phyloP scores from a whole-genome alignment of 139 green algal species.

The Chlorella sp. region DNA sequence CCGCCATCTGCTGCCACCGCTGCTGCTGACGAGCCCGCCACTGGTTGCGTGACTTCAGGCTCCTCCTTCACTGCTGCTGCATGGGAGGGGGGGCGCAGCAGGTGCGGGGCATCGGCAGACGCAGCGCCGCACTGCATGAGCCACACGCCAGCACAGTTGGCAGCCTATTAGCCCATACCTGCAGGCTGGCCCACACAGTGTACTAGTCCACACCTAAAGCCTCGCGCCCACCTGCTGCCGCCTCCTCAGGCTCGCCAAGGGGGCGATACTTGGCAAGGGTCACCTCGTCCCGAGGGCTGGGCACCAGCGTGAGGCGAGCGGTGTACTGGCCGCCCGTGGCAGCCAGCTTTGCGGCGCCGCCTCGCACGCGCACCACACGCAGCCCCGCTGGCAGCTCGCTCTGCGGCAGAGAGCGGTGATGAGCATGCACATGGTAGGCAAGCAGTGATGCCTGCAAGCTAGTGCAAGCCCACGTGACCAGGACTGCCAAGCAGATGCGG shows the following conservation, averaged over 20 bases:
- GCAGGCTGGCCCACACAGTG: too few relatives aligned
- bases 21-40: neutral
- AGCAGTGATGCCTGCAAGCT: neutral
- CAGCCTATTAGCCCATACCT: too few relatives aligned
- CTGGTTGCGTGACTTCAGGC: constrained; percentile 17
- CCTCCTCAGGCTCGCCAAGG: neutral
- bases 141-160: too few relatives aligned
- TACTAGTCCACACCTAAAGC: too few relatives aligned
- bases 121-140: too few relatives aligned
- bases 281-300: constrained; percentile 29
- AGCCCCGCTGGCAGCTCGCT: constrained; percentile 33
- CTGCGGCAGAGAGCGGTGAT: neutral
- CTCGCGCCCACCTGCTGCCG: constrained; percentile 14
- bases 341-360: constrained; percentile 26
- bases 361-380: constrained; percentile 22
- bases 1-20: neutral
- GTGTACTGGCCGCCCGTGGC: constrained; percentile 27
- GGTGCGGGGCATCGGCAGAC: neutral
- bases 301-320: constrained; percentile 44
- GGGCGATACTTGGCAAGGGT: constrained; percentile 29
- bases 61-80: constrained; percentile 12
- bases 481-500: too few relatives aligned
- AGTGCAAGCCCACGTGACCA: too few relatives aligned
- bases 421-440: neutral
- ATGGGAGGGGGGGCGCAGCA: neutral